A percentile compares a stretch with the other conserved stretches of the same genome.
These are phyloP conservation scores for Coniella lustricola DNA, from an alignment of 2,329 filamentous ascomycete species.

Conservation along the genomic window DNA sequence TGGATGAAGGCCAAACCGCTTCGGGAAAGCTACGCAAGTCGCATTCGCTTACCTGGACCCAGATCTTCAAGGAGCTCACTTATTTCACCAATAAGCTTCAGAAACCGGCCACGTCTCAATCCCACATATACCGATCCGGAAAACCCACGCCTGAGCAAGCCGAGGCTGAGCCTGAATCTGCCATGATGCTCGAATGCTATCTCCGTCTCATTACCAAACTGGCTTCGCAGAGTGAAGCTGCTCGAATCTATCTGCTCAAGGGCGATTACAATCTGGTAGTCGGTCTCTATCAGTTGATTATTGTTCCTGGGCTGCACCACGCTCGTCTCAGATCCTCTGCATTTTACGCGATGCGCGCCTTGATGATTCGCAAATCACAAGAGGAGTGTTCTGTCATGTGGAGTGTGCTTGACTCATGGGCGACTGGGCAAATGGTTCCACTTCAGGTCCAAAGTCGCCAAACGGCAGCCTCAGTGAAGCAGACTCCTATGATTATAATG, in stretches of 20 bases:
- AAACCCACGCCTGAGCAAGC: constrained; percentile 60
- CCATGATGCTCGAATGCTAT: constrained; percentile 96
- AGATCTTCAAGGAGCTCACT: constrained; percentile 84
- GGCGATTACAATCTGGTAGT: constrained; percentile 59
- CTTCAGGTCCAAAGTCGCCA: constrained; percentile 21
- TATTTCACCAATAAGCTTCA: constrained; percentile 71
- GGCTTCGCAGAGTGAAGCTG: constrained; percentile 63
- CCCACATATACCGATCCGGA: constrained; percentile 46
- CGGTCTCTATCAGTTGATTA: constrained; percentile 71
- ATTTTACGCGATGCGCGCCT: constrained; percentile 68
- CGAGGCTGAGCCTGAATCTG: constrained; percentile 81
- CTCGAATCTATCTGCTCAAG: constrained; percentile 66
- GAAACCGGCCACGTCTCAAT: constrained; percentile 52
- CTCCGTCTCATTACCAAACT: constrained; percentile 81
- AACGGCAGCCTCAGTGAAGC: constrained; percentile 11
- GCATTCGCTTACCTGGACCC: constrained; percentile 82
- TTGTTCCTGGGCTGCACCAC: constrained; percentile 46
- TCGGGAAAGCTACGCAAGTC: constrained; percentile 74
- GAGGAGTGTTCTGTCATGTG: constrained; percentile 69
- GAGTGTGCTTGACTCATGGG: constrained; percentile 72
- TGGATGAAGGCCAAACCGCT: constrained; percentile 72
- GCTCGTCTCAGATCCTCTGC: constrained; percentile 74
- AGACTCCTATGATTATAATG: constrained; percentile 34
- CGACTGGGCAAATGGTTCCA: constrained; percentile 49
- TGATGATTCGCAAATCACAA: constrained; percentile 67